A percentile compares a stretch with the other conserved stretches of the same genome.
Evolutionary conservation across 2,329 filamentous ascomycete species (phyloP).

Genomic region (Botrytis paeoniae): DNA sequence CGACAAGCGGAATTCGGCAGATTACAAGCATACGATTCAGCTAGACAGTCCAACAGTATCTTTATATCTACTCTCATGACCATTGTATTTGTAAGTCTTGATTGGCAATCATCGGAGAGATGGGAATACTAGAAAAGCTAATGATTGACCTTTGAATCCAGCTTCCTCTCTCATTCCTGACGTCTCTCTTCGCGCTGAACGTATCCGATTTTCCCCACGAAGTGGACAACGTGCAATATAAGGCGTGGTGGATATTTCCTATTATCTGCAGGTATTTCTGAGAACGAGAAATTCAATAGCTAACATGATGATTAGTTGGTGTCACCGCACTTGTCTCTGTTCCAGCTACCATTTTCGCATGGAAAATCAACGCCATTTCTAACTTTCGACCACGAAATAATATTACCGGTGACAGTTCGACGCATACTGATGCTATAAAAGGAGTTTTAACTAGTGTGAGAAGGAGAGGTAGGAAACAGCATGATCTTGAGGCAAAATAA

Average conservation of each 20-base stretch:
- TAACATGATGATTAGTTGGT: background rate
- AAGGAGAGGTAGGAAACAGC: background rate
- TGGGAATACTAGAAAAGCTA: background rate
- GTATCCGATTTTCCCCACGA: background rate
- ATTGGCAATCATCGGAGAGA: background rate
- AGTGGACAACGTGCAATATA: background rate
- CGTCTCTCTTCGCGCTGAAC: background rate
- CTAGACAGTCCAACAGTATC: conserved; percentile 35
- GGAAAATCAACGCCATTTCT: background rate
- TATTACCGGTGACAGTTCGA: background rate
- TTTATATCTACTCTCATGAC: conserved; percentile 39
- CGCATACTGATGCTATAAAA: background rate
- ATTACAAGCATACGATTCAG: conserved; percentile 32
- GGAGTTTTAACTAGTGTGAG: rapidly evolving
- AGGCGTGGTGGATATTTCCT: background rate
- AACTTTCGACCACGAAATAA: background rate
- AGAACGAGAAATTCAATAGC: background rate
- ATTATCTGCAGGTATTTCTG: background rate
- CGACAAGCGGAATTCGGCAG: conserved; percentile 34
- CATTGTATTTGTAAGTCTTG: conserved; percentile 30
- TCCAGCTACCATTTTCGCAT: background rate
- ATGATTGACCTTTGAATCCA: background rate
- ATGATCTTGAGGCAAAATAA: background rate
- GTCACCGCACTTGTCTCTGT: background rate
- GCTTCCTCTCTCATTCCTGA: background rate